Evolutionary conservation across 176 grass and related monocot genomes (phyloP).

Genomic region (Coix lacrymajobi): DNA sequence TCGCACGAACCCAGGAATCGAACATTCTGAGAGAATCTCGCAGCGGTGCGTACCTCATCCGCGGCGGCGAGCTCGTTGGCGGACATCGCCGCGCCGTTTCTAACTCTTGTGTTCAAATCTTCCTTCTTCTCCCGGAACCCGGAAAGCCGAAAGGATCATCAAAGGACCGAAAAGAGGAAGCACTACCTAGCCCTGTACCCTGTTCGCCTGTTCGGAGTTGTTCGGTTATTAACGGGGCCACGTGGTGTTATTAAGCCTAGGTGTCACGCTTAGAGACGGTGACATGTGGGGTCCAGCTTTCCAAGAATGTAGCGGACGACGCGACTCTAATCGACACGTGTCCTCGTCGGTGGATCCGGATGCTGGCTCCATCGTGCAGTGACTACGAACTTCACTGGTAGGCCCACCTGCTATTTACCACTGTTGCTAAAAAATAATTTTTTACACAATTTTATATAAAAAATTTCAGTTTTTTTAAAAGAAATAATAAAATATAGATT

Average conservation of each 20-base stretch:
- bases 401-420: background rate
- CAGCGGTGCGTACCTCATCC: slow-evolving; percentile 9
- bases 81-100: slow-evolving; percentile 27
- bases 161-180: background rate
- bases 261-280: background rate
- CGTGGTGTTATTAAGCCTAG: background rate
- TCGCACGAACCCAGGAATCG: background rate
- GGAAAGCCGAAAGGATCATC: too few species aligned
- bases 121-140: background rate
- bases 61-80: background rate
- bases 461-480: too few species aligned
- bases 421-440: too few species aligned
- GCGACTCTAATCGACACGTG: background rate
- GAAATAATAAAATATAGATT: too few species aligned
- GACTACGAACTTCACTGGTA: background rate
- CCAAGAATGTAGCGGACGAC: background rate
- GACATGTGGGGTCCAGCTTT: background rate
- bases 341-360: background rate
- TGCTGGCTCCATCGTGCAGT: background rate
- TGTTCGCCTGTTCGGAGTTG: background rate
- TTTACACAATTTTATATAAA: background rate
- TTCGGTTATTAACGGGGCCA: background rate
- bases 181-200: background rate
- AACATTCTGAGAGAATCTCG: background rate
- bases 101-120: background rate